Conservation (phyloP, 345 rosid species). For the Eucalyptus decipiens region DNA sequence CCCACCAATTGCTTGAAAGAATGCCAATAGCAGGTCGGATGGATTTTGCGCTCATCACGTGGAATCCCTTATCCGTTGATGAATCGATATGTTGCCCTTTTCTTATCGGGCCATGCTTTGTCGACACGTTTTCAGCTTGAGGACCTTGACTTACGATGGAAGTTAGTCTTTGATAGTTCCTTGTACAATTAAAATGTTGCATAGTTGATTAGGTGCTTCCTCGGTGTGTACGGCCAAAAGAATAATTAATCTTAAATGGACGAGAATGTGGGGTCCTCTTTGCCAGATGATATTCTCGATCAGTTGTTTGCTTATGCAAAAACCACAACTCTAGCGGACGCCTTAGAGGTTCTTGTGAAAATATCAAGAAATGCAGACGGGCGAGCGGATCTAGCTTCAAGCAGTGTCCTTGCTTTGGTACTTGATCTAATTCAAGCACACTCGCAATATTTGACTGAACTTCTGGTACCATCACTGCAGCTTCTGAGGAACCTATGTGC, state of each 20-base stretch:
- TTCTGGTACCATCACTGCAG: constrained; percentile 26
- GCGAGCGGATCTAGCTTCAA: too few species aligned
- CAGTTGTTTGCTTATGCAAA: neutral
- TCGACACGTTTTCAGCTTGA: neutral
- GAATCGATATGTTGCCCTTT: too few species aligned
- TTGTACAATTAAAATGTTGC: too few species aligned
- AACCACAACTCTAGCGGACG: neutral
- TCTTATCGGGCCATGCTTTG: neutral
- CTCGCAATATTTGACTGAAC: neutral
- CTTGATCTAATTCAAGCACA: too few species aligned
- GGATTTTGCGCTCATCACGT: too few species aligned
- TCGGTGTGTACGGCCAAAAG: too few species aligned
- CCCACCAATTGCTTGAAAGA: too few species aligned
- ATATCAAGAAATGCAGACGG: constrained; percentile 17
- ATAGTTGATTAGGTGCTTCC: too few species aligned
- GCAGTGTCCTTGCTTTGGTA: too few species aligned
- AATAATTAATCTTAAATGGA: neutral
- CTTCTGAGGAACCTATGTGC: constrained; percentile 73
- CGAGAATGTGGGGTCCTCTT: neutral
- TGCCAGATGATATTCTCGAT: neutral
- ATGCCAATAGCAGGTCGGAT: too few species aligned
- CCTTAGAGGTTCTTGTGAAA: constrained; percentile 32
- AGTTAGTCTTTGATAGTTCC: neutral
- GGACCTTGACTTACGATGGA: neutral
- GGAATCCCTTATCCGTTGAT: too few species aligned